Evolutionary conservation across 176 grass and related monocot genomes (phyloP).

Genomic region (Themeda triandra): DNA sequence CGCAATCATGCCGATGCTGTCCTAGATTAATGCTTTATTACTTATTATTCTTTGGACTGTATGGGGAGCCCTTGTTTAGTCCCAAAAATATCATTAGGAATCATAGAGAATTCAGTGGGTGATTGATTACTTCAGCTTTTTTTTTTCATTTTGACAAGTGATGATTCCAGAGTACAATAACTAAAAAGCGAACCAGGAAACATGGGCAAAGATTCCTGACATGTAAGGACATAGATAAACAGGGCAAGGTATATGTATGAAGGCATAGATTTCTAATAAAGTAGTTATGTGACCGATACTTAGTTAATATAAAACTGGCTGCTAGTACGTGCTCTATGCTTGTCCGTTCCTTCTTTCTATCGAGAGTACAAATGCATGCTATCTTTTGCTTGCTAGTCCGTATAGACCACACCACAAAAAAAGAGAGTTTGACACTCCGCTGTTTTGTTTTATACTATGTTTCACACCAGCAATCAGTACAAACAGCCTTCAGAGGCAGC

Average conservation of each 20-base stretch:
- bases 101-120: conserved; percentile 10
- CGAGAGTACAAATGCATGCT: neutral
- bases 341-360: neutral
- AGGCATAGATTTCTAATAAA: too few relatives aligned
- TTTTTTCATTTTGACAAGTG: too few relatives aligned
- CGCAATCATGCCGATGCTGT: neutral
- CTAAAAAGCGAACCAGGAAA: neutral
- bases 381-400: too few relatives aligned
- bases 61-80: neutral
- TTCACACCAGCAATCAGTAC: too few relatives aligned
- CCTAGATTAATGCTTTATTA: neutral
- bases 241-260: too few relatives aligned
- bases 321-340: neutral
- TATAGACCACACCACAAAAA: too few relatives aligned
- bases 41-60: neutral
- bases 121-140: neutral
- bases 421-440: too few relatives aligned
- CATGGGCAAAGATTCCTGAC: neutral
- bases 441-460: too few relatives aligned
- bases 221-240: neutral
- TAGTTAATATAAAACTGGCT: too few relatives aligned
- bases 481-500: too few relatives aligned
- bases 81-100: conserved; percentile 23
- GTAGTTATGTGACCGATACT: too few relatives aligned
- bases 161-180: neutral